A percentile compares a stretch with the other conserved stretches of the same genome.
These are phyloP conservation scores for Rhododendron mucronatum DNA, from an alignment of 148 eudicot species.

Conservation along the genomic window DNA sequence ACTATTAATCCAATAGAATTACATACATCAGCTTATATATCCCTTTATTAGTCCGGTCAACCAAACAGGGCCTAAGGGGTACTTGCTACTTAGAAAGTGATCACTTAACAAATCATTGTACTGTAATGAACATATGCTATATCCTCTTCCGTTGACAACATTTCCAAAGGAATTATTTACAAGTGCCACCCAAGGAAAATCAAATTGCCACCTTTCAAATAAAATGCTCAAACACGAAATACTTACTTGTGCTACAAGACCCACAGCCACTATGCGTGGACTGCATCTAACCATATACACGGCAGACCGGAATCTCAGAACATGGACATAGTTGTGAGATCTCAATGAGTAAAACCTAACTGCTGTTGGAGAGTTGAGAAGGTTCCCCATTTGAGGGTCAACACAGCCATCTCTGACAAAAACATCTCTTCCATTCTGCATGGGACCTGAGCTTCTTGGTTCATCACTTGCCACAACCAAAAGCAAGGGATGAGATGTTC, in stretches of 20 bases:
- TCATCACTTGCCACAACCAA: slow-evolving; percentile 91
- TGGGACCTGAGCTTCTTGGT: slow-evolving; percentile 42
- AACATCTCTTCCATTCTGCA: slow-evolving; percentile 53
- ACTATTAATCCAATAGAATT: not conserved
- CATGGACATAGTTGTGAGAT: slow-evolving; percentile 78
- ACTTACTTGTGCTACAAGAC: slow-evolving; percentile 88
- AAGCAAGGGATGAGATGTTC: slow-evolving; percentile 70
- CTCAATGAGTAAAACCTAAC: slow-evolving; percentile 93
- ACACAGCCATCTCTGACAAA: slow-evolving; percentile 38
- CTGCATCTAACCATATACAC: slow-evolving; percentile 87
- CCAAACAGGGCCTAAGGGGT: not conserved
- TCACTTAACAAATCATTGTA: not conserved
- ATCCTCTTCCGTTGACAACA: not conserved
- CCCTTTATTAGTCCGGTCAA: not conserved
- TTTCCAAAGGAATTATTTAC: not conserved
- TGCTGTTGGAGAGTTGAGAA: slow-evolving; percentile 59
- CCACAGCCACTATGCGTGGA: slow-evolving; percentile 83
- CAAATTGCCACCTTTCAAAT: not conserved
- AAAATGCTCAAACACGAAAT: not conserved
- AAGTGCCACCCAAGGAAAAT: not conserved
- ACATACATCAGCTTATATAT: not conserved
- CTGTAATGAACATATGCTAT: not conserved
- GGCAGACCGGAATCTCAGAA: slow-evolving; percentile 75
- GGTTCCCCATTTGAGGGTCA: slow-evolving; percentile 49
- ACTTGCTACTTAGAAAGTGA: not conserved